phyloP scores from a whole-genome alignment of 1,284 basidiomycete genomes.

The Ganoderma leucocontextum region DNA sequence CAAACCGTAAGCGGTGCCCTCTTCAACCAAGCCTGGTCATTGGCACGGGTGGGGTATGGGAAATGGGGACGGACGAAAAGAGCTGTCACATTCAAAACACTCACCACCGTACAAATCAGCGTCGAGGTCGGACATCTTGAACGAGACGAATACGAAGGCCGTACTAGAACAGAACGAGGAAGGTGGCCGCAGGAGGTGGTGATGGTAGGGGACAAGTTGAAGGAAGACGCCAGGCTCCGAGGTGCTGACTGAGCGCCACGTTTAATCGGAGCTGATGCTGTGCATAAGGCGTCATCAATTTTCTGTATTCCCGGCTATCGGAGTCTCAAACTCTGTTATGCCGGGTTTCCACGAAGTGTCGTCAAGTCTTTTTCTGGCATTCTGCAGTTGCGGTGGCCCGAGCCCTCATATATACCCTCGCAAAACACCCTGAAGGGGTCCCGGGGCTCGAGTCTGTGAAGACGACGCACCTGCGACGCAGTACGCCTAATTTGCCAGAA shows the following conservation, averaged over 20 bases:
- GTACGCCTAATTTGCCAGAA: not conserved
- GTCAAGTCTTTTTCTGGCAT: slow-evolving; percentile 1
- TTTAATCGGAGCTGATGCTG: slow-evolving; percentile 20
- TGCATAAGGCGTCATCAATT: not conserved
- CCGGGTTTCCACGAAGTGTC: not conserved
- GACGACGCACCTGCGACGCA: not conserved
- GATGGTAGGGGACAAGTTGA: slow-evolving; percentile 20
- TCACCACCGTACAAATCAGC: slow-evolving; percentile 85
- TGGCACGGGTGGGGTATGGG: not conserved
- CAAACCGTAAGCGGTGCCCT: too few species aligned
- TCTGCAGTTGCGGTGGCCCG: not conserved
- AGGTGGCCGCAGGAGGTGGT: slow-evolving; percentile 20
- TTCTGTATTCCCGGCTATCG: not conserved
- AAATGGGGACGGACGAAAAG: not conserved
- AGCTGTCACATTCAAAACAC: slow-evolving; percentile 30
- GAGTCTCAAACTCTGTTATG: not conserved
- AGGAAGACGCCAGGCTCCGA: slow-evolving; percentile 6
- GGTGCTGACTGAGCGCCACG: slow-evolving; percentile 8
- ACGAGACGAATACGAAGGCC: slow-evolving; percentile 36
- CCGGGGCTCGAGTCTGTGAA: not conserved
- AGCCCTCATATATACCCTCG: slow-evolving; percentile 1
- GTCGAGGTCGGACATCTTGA: slow-evolving; percentile 78
- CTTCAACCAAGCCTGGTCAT: too few species aligned
- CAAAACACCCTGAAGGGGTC: not conserved
- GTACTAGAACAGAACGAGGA: not conserved